Base-by-base conservation (phyloP, 108 stramenopile species). In the Cyclotella kingstonii region DNA sequence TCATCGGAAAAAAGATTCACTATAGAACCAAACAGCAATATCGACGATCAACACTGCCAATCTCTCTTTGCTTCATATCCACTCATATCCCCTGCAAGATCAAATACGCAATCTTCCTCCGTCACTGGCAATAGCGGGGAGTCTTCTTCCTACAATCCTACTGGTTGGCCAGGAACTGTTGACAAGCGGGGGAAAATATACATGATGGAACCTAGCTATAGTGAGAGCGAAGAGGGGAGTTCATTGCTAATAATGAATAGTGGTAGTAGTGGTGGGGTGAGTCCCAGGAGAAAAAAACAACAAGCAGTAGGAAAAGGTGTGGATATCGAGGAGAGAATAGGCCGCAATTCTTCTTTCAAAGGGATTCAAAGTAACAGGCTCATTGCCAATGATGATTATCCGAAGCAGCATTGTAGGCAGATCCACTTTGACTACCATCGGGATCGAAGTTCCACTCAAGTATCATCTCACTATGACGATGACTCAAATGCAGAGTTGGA, bases 121-220 rank as follows among this genome's bases (percentile, higher is more conserved):
- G n/a, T n/a, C n/a, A n/a, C n/a, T n/a, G 60, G 48, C 21, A 71
- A 53, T 21, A 61, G 70, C n/a, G 74, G 45, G 25, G 63, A 63
- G 35, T 73, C 71, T 22, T 74, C 73, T 2, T 74, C 73, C 25
- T 75, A 75, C 47, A 54, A 52, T 56, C 70, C 70, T 15, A 56
- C 60, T 1, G 84, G 81, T 53, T 91, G 89, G 89, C 89, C 89
- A 12, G 89, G 89, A 3, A 91, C 89, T 0, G 81, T 87, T 11
- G 84, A 91, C 47, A 76, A 67, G 44, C 66, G 68, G 15, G 89
- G 89, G 0, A 73, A 46, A 22, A 73, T 77, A 1, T 65, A 66
- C 21, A 51, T 50, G 11, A 69, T 82, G 69, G 66, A 82, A 44
- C 73, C 81, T n/a, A 84, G 83, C 56, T 84, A 82, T 63, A 82